Base-by-base conservation (phyloP, 2,329 filamentous ascomycete species). In the Allantophomopsis cytisporea region DNA sequence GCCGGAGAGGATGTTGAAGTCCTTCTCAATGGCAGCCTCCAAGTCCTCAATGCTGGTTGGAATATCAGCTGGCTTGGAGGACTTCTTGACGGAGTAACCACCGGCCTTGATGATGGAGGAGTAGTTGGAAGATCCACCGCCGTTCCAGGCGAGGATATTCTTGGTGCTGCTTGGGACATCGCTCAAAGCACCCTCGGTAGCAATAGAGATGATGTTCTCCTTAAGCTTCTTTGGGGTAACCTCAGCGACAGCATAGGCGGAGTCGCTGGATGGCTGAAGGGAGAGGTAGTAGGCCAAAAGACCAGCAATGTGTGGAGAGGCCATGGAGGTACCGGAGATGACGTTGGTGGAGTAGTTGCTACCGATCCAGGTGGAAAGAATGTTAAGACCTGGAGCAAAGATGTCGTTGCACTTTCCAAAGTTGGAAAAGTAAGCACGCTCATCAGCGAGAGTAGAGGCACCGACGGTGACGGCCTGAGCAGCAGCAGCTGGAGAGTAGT, bases 351-450 rank as follows among this genome's bases (percentile, higher is more conserved):
- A 89, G 56, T 89, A 80, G 65, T 91, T 83, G 76, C 82, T 89
- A 60, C 93, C 91, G 55, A 94, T 94, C 91, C 91, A 98, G 61
- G 91, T 96, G 49, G 91, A 98, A 54, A 85, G 76, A 55, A 98
- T 94, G 80, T 87, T 94, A 56, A 95, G 74, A 58, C 91, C 91
- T 45, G 91, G 91, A 47, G 88, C 91, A 57, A 98, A 98, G 73
- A 98, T 94, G 66, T 98, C 91, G 61, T 89, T 94, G 76, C 91
- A 98, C 74, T 89, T 91, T 63, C 91, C 91, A 64, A 80, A 96
- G 83, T 98, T 98, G 77, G 93, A 98, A 80, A 98, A 98, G 77
- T 96, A 98, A 49, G 91, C 91, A 66, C 91, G 89, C 72, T 86
- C 85, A 60, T 98, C 91, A 56, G 82, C 77, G 44, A 98, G 76